Evolutionary conservation across 177 flowering plant genomes (phyloP).

Genomic region (Telopea speciosissima): DNA sequence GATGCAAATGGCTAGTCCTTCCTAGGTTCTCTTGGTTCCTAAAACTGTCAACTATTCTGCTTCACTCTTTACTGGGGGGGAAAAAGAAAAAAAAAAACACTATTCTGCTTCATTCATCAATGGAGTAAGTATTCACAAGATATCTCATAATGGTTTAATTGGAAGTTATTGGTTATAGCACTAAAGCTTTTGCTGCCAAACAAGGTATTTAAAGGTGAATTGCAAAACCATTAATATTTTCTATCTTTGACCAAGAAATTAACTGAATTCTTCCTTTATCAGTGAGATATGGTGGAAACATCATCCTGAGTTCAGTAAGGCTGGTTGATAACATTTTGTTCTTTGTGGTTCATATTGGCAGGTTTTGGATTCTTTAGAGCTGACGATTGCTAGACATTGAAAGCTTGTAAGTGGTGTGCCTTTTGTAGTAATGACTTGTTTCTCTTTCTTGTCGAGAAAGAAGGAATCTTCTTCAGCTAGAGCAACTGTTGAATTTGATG

Average conservation of each 20-base stretch:
- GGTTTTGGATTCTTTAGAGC: not conserved
- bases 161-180: not conserved
- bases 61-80: no score
- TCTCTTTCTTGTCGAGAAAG: conserved; percentile 27
- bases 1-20: no score
- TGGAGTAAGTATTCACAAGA: no score
- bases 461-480: conserved; percentile 13
- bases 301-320: not conserved
- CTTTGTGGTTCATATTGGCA: not conserved
- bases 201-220: not conserved
- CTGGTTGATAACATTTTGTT: not conserved
- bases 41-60: not conserved
- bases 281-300: not conserved
- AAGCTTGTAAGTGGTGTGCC: conserved; percentile 6
- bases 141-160: not conserved
- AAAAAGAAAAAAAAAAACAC: no score
- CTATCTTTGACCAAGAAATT: not conserved
- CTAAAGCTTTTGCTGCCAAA: not conserved
- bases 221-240: not conserved
- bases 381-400: not conserved
- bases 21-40: not conserved
- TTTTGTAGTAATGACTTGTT: conserved; percentile 35
- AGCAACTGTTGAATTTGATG: conserved; percentile 25
- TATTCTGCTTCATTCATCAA: no score
- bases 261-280: not conserved